Percentiles rank a stretch among this genome's conserved stretches.
Conservation (phyloP, 202 grass and related monocot species). For the Schoenoplectus triqueter region DNA sequence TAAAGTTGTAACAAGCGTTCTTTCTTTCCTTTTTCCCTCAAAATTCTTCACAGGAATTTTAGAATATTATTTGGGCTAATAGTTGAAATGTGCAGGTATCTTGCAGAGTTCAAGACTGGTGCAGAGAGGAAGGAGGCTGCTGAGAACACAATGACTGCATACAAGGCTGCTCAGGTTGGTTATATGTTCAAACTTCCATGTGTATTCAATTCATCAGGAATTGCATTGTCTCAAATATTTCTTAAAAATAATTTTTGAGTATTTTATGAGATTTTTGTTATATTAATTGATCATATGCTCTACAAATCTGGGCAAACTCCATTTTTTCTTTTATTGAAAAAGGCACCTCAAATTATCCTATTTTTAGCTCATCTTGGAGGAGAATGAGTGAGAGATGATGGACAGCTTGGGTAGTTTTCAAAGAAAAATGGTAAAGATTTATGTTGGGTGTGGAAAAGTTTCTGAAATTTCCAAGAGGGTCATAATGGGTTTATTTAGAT, state of each 20-base stretch:
- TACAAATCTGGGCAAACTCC: background rate
- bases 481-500: background rate
- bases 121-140: slow-evolving; percentile 69
- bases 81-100: slow-evolving; percentile 51
- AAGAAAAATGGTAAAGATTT: background rate
- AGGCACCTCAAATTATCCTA: background rate
- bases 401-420: background rate
- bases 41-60: background rate
- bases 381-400: background rate
- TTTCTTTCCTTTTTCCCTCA: background rate
- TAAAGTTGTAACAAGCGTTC: background rate
- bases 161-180: slow-evolving; percentile 70
- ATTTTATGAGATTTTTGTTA: background rate
- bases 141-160: slow-evolving; percentile 67
- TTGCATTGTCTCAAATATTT: background rate
- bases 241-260: background rate
- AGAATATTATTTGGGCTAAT: background rate
- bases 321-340: background rate
- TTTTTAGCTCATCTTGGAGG: background rate
- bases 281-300: background rate
- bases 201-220: slow-evolving; percentile 14
- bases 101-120: slow-evolving; percentile 71
- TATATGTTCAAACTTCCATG: slow-evolving; percentile 1
- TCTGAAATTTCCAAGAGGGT: background rate
- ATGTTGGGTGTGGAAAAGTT: background rate